Base-by-base conservation (phyloP, 108 stramenopile genomes). In the Chaetoceros tenuissimus region DNA sequence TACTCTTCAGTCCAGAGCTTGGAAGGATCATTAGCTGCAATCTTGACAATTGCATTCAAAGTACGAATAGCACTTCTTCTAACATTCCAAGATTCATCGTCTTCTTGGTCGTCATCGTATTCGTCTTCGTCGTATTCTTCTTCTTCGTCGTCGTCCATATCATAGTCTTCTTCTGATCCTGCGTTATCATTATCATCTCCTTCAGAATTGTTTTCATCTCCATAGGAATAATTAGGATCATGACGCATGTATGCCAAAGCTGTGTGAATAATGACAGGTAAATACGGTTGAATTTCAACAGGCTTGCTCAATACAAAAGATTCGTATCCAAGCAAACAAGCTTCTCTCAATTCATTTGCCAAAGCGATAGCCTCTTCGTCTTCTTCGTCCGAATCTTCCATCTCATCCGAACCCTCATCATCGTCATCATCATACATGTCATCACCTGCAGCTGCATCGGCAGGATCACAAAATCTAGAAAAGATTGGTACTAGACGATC, bases 71-170 rank as follows among this genome's bases (percentile, higher is more conserved):
- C 91, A 31, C 80, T 72, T 25, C 89, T 73, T 17, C 96, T 85
- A 16, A 96, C 96, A 75, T 99, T 99, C 98, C 98, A 99, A 58
- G 76, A 84, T 25, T 93, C 91, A 69, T 96, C 97, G 54, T 98
- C 97, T 49, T 98, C 97, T 57, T 96, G 94, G 40, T 72, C 84
- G 28, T 83, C 82, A 31, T 72, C 75, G 62, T 82, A 71, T 34
- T 86, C 82, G 44, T 85, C 83, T 49, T 85, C 79, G 53, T 67
- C 51, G 27, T 66, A 63, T 22, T 78, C 71, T 19, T 84, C 85
- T 8, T 85, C 84, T 46, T 94, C 91, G 19, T 71, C 71, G 2
- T 82, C 77, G 31, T 77, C 84, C 5, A 13, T 13, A 23, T 69
- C 59, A 21, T 68, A 72, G 13, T 79, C 80, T 21, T 90, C 87